Evolutionary conservation across 2,329 filamentous ascomycete species (phyloP), one percentile per base, ranked within the genome.

Genomic region (Alternaria dauci): DNA sequence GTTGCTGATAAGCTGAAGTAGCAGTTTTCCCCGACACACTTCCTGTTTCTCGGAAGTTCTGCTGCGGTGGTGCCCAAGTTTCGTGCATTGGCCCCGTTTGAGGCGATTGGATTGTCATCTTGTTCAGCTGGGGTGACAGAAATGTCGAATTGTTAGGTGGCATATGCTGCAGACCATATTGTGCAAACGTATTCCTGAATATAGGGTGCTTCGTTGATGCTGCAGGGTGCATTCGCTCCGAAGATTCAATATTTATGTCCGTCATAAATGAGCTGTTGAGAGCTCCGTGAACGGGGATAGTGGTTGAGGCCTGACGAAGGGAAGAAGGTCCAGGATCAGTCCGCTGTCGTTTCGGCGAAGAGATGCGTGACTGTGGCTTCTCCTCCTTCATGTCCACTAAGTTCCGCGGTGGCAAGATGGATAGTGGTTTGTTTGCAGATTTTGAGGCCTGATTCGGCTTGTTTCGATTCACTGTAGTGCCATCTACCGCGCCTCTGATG

Each of bases 401-500:
- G 28, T 64, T 28, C 28, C 23, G 30, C 8, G 52, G 23, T 23
- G 30, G 52, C 23, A 55, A 3, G 23, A 26, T 47, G 11, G 52
- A 34, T 3, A 47, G n/a, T 30, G 26, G 20, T 43, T 25, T 32
- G 14, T 32, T 51, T 14, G 42, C n/a, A 18, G 44, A 8, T 28
- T 18, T 30, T 38, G 52, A 12, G 36, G 39, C 18, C 26, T 50
- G 43, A 43, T 32, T 18, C 25, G 32, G 34, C 14, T 36, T 48
- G 23, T 46, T 63, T 8, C 59, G 66, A 28, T 63, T 48, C 4
- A 69, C 43, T 4, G 68, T 73, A 30, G 52, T 68, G 12, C 69
- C 65, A 44, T 75, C 69, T 1, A 72, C 63, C 16, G 66, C 66
- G 18, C 72, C 72, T 38, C 72, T 63, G 23, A 70, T 68, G 0